These are phyloP conservation scores for Acacia pycnantha DNA, from an alignment of 331 rosid genomes.

Conservation along the genomic window DNA sequence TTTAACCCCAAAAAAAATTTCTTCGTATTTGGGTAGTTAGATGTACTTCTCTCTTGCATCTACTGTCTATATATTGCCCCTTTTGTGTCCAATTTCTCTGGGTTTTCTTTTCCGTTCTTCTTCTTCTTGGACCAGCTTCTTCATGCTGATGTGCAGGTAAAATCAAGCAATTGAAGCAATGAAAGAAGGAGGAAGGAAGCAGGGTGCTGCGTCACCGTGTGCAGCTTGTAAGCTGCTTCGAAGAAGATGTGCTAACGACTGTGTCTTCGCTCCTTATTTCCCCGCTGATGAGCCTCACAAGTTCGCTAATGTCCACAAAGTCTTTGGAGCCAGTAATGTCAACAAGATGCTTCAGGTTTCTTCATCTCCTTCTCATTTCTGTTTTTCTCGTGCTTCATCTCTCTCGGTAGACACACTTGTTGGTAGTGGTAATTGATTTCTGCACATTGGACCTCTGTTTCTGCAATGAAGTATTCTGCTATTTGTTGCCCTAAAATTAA, in stretches of 20 bases:
- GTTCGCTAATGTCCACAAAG: conserved; percentile 84
- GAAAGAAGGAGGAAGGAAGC: conserved; percentile 57
- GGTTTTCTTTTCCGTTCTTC: background rate
- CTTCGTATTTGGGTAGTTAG: background rate
- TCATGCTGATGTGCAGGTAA: background rate
- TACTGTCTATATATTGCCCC: background rate
- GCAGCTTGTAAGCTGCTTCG: conserved; percentile 88
- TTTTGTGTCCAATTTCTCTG: background rate
- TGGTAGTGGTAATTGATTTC: background rate
- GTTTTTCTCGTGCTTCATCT: background rate
- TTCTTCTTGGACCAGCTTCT: background rate
- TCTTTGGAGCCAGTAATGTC: conserved; percentile 89
- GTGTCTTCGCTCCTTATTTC: conserved; percentile 84
- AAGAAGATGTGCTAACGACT: conserved; percentile 72
- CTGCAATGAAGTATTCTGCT: background rate
- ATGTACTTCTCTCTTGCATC: background rate
- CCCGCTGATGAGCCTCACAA: conserved; percentile 86
- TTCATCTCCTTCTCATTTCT: background rate
- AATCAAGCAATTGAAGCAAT: background rate
- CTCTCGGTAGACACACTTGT: background rate
- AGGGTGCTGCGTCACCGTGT: conserved; percentile 76
- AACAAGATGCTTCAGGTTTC: conserved; percentile 89
- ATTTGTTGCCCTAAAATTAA: background rate
- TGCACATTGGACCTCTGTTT: background rate
- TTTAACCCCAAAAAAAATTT: background rate